phyloP scores from a whole-genome alignment of 148 eudicot species.

The Drosera capensis region DNA sequence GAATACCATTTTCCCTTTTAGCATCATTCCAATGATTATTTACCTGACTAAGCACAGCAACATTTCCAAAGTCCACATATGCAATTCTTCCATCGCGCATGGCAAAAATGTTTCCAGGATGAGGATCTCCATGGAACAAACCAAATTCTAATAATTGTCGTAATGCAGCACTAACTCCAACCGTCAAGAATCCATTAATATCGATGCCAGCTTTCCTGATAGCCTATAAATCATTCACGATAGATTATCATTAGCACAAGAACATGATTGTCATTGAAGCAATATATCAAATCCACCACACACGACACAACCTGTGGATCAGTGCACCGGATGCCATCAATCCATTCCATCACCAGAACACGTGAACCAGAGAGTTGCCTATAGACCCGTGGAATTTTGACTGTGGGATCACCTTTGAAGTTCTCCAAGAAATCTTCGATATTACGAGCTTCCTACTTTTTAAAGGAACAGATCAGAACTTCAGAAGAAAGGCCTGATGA shows the following conservation, averaged over 20 bases:
- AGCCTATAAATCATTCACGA: slow-evolving; percentile 37
- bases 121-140: slow-evolving; percentile 95
- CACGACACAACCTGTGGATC: slow-evolving; percentile 69
- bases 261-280: slow-evolving; percentile 1
- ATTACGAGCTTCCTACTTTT: slow-evolving; percentile 82
- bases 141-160: slow-evolving; percentile 92
- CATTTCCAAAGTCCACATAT: slow-evolving; percentile 97
- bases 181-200: slow-evolving; percentile 77
- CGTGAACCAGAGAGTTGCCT: slow-evolving; percentile 78
- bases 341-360: slow-evolving; percentile 99
- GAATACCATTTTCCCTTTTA: too few species aligned
- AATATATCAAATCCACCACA: background rate
- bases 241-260: background rate
- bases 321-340: slow-evolving; percentile 97
- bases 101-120: slow-evolving; percentile 97
- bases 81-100: slow-evolving; percentile 99
- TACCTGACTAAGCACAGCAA: slow-evolving; percentile 97
- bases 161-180: slow-evolving; percentile 96
- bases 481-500: too few species aligned
- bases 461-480: too few species aligned
- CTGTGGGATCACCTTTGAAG: slow-evolving; percentile 90
- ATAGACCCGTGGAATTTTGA: slow-evolving; percentile 88
- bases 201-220: slow-evolving; percentile 81
- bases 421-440: slow-evolving; percentile 94
- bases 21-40: background rate